Base-by-base conservation (phyloP, 2,329 filamentous ascomycete species). In the Phoma sp. region DNA sequence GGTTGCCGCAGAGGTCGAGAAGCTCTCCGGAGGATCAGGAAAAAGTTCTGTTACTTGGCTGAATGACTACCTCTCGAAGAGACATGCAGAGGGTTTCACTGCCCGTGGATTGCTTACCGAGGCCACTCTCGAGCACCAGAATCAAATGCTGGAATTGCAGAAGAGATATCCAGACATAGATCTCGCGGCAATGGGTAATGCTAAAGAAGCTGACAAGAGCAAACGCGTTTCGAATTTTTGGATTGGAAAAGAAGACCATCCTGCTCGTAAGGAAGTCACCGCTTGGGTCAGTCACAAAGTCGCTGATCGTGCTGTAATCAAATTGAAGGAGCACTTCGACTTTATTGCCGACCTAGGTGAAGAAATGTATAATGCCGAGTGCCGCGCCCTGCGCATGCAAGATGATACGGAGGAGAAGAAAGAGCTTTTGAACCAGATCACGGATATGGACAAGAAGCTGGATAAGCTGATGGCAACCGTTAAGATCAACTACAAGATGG, bases 391-490 rank as follows among this genome's bases (percentile, higher is more conserved):
- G 2, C 46, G 46, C 18, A 60, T 64, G 57, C 6, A 47, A 39
- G 61, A 69, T 11, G 67, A 65, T 4, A 49, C 47, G 5, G 33
- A 54, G 11, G 33, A 66, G 24, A 70, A 67, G 50, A 58, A 66
- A 2, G 47, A 47, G 7, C 43, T 59, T 11, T 51, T 67, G 38
- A 67, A 77, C 5, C 75, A 77, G 7, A 64, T 75, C 1, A 64
- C 82, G 6, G 66, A 79, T 39, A 52, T 67, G 0, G 62, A 67
- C 4, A 53, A 60, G 2, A 40, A 30, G n/a, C 64, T 58, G 60
- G 30, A 58, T 9, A 44, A 46, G 6, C 46, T 33, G 7, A 1
- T 55, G 2, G 23, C 30, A 13, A 36, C 23, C 9, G 23, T 63
- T 4, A n/a, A 41, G 3, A 3, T 1, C 1, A 62, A 64, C 40